Base-by-base conservation (phyloP, 202 grass and related monocot species). In the Panicum virgatum region DNA sequence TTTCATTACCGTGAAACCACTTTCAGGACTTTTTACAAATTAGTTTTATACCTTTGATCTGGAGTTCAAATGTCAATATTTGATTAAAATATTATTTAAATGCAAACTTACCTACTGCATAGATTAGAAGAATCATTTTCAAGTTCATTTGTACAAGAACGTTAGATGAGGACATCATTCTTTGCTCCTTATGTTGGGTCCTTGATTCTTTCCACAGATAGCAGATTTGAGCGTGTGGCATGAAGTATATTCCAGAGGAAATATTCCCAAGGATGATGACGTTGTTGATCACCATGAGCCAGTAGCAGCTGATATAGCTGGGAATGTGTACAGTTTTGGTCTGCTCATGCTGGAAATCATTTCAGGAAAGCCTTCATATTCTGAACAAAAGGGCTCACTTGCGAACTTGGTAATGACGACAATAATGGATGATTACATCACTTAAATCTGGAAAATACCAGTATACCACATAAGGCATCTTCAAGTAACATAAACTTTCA, bases 261-360 rank as follows among this genome's bases (percentile, higher is more conserved):
- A 90, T 65, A 78, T 83, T 80, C 80, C 74, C 64, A 84, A 85
- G 78, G 87, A 87, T 63, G 93, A 86, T 9, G 76, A 93, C 11
- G 39, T 40, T 56, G 69, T 79, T 61, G 78, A 83, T 66, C 68
- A 88, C 64, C 78, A 78, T 65, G 89, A 91, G 34, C 75, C 75
- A 23, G 56, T 85, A 58, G 76, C 83, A 83, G 77, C 85, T 15
- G 93, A 99, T 77, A 83, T 87, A 87, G 86, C 89, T 80, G 91
- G 83, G 54, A 99, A 99, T 84, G 87, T 96, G 32, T 92, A 83
- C 82, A 90, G 87, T 84, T 99, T 99, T 72, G 96, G 96, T 87
- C 51, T 90, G 51, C 76, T 99, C 70, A 73, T 99, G 84, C 81
- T 99, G 40, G 96, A 99, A 88, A 96, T 96, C 53, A 90, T 99